Conservation (phyloP, 1,284 basidiomycete species). For the Leccinum griseonigrum region DNA sequence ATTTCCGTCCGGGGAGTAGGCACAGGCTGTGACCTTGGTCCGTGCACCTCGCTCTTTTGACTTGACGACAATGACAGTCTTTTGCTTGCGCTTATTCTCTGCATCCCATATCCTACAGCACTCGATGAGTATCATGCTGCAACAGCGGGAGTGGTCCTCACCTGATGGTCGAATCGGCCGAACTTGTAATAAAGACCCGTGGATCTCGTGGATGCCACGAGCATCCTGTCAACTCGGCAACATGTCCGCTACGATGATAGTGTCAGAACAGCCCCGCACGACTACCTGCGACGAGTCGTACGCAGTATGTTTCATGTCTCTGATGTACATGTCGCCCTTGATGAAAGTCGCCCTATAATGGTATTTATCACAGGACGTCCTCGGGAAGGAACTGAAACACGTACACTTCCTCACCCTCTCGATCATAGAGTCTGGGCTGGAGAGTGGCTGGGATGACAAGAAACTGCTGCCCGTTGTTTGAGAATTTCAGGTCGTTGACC, state of each 20-base stretch:
- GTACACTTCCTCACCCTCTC: slow-evolving; percentile 88
- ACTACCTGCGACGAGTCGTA: slow-evolving; percentile 38
- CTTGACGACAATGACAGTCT: slow-evolving; percentile 92
- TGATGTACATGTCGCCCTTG: slow-evolving; percentile 97
- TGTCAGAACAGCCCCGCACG: slow-evolving; percentile 11
- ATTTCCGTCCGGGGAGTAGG: slow-evolving; percentile 83
- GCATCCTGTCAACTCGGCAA: slow-evolving; percentile 87
- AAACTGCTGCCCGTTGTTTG: slow-evolving; percentile 81
- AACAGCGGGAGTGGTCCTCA: slow-evolving; percentile 34
- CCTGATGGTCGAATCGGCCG: slow-evolving; percentile 94
- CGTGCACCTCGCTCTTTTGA: slow-evolving; percentile 94
- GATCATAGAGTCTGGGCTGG: slow-evolving; percentile 86
- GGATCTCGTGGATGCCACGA: slow-evolving; percentile 88
- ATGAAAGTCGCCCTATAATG: slow-evolving; percentile 74
- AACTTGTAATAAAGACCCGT: slow-evolving; percentile 85
- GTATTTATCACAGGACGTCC: slow-evolving; percentile 46
- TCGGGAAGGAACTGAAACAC: slow-evolving; percentile 35
- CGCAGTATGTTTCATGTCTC: slow-evolving; percentile 98
- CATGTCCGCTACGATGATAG: slow-evolving; percentile 75
- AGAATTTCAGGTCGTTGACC: slow-evolving; percentile 89
- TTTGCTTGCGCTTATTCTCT: slow-evolving; percentile 86
- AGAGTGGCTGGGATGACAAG: slow-evolving; percentile 86
- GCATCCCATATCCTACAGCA: slow-evolving; percentile 85
- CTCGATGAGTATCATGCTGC: slow-evolving; percentile 4
- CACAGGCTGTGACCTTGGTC: slow-evolving; percentile 87